phyloP scores from a whole-genome alignment of 179 eudicot species.

The Spinacia oleracea region DNA sequence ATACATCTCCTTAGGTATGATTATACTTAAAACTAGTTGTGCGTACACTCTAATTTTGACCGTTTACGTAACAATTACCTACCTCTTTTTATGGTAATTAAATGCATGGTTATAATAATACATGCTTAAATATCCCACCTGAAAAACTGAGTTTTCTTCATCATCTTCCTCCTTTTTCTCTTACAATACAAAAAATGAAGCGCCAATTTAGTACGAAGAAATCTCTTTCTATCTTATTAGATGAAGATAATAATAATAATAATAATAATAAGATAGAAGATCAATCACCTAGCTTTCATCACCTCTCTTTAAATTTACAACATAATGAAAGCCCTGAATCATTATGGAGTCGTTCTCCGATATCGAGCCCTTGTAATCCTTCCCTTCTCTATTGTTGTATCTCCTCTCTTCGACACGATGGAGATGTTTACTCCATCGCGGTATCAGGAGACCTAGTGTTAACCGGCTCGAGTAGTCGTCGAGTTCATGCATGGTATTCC shows the following conservation, averaged over 20 bases:
- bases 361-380: conserved; percentile 26
- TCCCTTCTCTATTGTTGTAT: conserved; percentile 51
- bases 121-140: background rate
- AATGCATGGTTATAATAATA: background rate
- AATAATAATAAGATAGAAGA: background rate
- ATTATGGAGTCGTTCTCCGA: conserved; percentile 48
- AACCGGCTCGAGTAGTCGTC: conserved; percentile 54
- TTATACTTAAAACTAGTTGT: background rate
- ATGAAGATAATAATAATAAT: background rate
- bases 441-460: conserved; percentile 42
- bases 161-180: background rate
- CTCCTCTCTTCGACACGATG: conserved; percentile 54
- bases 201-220: background rate
- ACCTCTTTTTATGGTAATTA: background rate
- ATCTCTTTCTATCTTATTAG: background rate
- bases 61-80: background rate
- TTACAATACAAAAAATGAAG: background rate
- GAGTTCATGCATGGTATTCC: conserved; percentile 60
- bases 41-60: background rate
- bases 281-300: conserved; percentile 10
- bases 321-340: conserved; percentile 34
- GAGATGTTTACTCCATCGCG: conserved; percentile 49
- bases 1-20: background rate
- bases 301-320: background rate
- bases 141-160: background rate